Base-by-base conservation (phyloP, 192 early-diverging fungal species). In the Tieghemiomyces parasiticus region DNA sequence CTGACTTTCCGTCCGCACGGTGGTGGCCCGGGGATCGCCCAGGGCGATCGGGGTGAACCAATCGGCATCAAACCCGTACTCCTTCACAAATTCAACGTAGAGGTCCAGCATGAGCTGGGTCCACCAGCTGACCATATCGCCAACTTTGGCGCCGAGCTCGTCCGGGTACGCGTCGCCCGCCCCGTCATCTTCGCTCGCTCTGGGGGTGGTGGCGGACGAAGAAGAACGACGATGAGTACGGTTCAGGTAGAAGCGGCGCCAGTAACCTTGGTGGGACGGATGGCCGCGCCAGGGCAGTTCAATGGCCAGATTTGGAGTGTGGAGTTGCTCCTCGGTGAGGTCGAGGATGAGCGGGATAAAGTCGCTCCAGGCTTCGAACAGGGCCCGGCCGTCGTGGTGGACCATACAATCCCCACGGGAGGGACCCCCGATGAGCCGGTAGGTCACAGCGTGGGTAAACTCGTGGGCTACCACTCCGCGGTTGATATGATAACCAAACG, bases 381-480 rank as follows among this genome's bases (percentile, higher is more conserved):
- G 62, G 4, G 68, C 75, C 14, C 70, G 70, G 22, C 71, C 12
- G 35, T 71, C 68, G 45, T 38, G 46, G 59, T 46, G 61, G 28
- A 55, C n/a, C 42, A 80, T 56, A 59, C 78, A 80, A 52, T 66
- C 58, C 20, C 60, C 56, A 60, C 76, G 70, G 46, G 63, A 28
- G 19, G 75, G 66, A 2, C 78, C 78, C 35, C 78, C 78, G 25
- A 74, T 74, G 25, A 80, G 59, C 24, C 78, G 76, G 67, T 68
- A 71, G 31, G 60, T 50, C n/a, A 80, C 56, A 20, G 71, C 78
- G 65, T 80, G 78, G 42, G 46, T 59, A 47, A 60, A 60, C 54
- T 78, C 78, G 63, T 75, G 74, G 61, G 55, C 33, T 22, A 58
- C 32, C 6, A 22, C 55, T 2, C 28, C 55, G 22, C 22, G 22